These are phyloP conservation scores for Gigaspora rosea DNA, from an alignment of 192 early-diverging fungal genomes.

Conservation along the genomic window DNA sequence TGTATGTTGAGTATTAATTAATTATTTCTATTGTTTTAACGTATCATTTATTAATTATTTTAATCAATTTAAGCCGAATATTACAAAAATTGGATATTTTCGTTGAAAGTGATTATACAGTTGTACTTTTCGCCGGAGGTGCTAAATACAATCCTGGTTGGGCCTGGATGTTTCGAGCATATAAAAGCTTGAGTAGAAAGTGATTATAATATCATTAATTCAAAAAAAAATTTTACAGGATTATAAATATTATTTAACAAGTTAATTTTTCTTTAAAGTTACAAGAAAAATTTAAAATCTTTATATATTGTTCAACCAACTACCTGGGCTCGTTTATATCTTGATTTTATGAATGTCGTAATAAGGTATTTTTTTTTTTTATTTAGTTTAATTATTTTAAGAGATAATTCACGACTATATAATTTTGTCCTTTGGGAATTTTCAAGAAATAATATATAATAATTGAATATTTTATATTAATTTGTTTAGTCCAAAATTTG, in stretches of 20 bases:
- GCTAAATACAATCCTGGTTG: conserved; percentile 76
- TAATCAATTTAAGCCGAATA: conserved; percentile 41
- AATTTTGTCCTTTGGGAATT: too few species aligned
- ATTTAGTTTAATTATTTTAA: not conserved
- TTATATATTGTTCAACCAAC: conserved; percentile 93
- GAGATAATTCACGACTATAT: not conserved
- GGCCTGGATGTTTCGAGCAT: conserved; percentile 86
- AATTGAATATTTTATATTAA: not conserved
- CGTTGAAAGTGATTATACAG: conserved; percentile 88
- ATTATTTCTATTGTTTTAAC: not conserved
- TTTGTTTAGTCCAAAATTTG: conserved; percentile 81
- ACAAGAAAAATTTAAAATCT: conserved; percentile 93
- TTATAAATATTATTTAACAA: conserved; percentile 9
- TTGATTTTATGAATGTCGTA: conserved; percentile 83
- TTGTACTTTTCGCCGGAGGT: conserved; percentile 84
- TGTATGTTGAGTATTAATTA: conserved; percentile 40
- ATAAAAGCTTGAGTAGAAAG: conserved; percentile 78
- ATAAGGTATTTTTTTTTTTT: conserved; percentile 63
- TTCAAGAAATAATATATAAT: too few species aligned
- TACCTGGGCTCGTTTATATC: conserved; percentile 75
- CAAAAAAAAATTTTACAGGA: too few species aligned
- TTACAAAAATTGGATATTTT: conserved; percentile 71
- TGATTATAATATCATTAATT: conserved; percentile 25
- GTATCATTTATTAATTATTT: not conserved
- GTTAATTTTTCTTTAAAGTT: conserved; percentile 39